Evolutionary conservation across 495 filamentous ascomycete species (phyloP), one percentile per base, ranked within the genome.

Genomic region (Neurospora sp.): DNA sequence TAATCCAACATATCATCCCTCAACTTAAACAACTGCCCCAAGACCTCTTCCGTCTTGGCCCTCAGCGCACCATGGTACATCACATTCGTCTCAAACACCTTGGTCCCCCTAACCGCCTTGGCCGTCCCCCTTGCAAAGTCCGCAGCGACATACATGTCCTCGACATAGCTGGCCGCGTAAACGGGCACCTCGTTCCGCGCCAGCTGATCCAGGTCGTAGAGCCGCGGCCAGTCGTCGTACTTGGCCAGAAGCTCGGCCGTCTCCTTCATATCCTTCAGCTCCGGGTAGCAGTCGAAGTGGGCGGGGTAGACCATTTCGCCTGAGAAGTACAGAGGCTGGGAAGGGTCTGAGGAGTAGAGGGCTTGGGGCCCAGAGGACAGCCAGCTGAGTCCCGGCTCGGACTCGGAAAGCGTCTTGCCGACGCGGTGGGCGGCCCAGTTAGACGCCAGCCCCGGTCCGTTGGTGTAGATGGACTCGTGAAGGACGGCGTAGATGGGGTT

Each of bases 101-200:
- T 93, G 75, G 87, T 90, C 1, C 90, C 90, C 78, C 88, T 89
- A 78, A 98, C 92, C 82, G 89, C 88, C 39, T 82, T 80, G 14
- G 92, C 94, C 37, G 94, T 96, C 74, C 89, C 90, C 71, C 87
- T 82, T 0, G 92, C 87, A 10, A 93, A 80, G 35, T 90, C 90
- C 74, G 87, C 92, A 74, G 95, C 90, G 39, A 98, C 95, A 76
- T 97, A 98, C 94, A 98, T 97, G 80, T 98, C 95, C 71, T 98
- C 92, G 1, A 93, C 77, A 72, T 90, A 98, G n/a, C 86, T 90
- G 0, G 92, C 92, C 7, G 93, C 90, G 75, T 96, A 98, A 0
- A 98, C 92, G 0, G 96, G 94, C 0, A 98, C 94, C 73, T 91
- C 84, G 76, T 98, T 98, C 74, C 87, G 85, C 7, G 85, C 86